Evolutionary conservation across 23 red algal species (phyloP), one percentile per base, ranked within the genome.

Genomic region (Agarophyton chilense): DNA sequence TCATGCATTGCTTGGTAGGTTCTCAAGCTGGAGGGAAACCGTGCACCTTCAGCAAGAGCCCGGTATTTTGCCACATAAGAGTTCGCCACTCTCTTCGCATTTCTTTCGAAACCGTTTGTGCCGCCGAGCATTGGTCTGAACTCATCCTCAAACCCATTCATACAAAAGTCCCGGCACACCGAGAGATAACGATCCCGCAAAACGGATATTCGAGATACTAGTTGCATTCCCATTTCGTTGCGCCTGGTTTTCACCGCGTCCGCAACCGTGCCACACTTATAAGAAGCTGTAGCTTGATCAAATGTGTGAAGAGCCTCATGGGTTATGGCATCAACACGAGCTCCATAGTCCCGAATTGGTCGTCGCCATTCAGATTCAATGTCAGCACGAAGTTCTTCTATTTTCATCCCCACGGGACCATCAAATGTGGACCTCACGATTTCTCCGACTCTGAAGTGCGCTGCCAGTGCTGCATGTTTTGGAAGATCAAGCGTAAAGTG

Each of bases 61-160:
- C 33, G 41, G 29, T 91, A 91, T 40, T 67, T 70, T 13, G 44
- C 60, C 16, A 82, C 52, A 61, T 32, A 91, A 71, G 77, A 32
- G 24, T 91, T 91, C n/a, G 75, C 88, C 55, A 91, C 42, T 55
- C 88, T 54, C 36, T 56, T 72, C 16, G 94, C 79, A 38, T 79
- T 86, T 62, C 88, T 46, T 58, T 79, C 94, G 76, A 92, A 96
- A 10, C 79, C 87, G 24, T 84, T 74, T 0, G 87, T 92, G 16
- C 90, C 95, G 1, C 95, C 95, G 10, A 98, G 73, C 86, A 98
- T 91, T 1, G 91, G 72, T 45, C 89, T 72, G 41, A 98, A 98
- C 70, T 98, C 92, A 52, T 92, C 92, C 43, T 98, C 95, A 80
- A 96, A 96, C 2, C 76, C 70, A 22, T 78, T 81, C 32, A 70